A percentile compares a stretch with the other conserved stretches of the same genome.
Conservation (phyloP, 441 rosid genomes). For the Manihot esculenta region DNA sequence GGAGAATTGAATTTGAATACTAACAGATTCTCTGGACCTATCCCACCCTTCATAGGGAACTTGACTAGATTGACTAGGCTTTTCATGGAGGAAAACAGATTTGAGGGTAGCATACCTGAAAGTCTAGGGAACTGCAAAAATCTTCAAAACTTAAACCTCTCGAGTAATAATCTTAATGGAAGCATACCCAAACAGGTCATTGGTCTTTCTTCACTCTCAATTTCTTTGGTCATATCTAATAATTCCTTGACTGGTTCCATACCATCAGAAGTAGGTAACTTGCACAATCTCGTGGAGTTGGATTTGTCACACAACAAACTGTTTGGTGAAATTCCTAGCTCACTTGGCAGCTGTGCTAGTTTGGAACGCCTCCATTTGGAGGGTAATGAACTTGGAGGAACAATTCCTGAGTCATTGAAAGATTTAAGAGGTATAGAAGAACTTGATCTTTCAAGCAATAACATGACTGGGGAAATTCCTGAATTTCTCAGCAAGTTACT, state of each 20-base stretch:
- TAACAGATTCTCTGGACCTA: conserved; percentile 40
- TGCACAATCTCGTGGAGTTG: conserved; percentile 29
- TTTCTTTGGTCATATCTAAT: conserved; percentile 35
- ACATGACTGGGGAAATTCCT: conserved; percentile 40
- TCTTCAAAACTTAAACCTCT: conserved; percentile 28
- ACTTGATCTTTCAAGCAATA: conserved; percentile 42
- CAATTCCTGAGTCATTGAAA: conserved; percentile 36
- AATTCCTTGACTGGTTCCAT: conserved; percentile 36
- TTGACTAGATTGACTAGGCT: conserved; percentile 37
- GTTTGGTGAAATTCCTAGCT: conserved; percentile 42
- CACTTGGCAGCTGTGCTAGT: conserved; percentile 29
- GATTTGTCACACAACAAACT: conserved; percentile 39
- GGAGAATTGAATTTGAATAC: conserved; percentile 27
- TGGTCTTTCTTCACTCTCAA: conserved; percentile 38
- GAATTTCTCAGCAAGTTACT: conserved; percentile 27
- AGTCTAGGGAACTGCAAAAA: conserved; percentile 38
- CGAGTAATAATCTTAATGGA: conserved; percentile 32
- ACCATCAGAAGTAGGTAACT: conserved; percentile 33
- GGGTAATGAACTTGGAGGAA: conserved; percentile 36
- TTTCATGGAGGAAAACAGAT: conserved; percentile 32
- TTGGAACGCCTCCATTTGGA: conserved; percentile 33
- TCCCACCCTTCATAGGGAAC: conserved; percentile 44
- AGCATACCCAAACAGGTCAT: conserved; percentile 25
- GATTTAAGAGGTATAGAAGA: conserved; percentile 37
- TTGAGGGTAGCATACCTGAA: conserved; percentile 47